Evolutionary conservation across 2,329 filamentous ascomycete species (phyloP).

Genomic region (Diaporthe sp.): DNA sequence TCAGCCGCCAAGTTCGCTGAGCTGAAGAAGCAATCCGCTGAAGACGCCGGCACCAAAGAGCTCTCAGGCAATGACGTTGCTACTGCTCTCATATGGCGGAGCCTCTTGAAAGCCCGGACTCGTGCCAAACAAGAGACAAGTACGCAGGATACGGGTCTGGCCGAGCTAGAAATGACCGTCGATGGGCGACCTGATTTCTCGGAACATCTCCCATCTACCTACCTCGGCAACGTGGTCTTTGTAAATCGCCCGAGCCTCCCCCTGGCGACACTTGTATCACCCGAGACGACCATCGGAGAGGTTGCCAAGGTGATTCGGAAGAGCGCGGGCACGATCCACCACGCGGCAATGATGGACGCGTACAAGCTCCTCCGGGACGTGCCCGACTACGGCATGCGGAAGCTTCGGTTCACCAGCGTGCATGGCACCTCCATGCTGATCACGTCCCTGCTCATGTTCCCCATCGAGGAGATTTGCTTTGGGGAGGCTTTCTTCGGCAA

Average conservation of each 20-base stretch:
- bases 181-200: conserved; percentile 41
- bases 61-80: conserved; percentile 41
- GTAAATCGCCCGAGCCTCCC: conserved; percentile 4
- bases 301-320: conserved; percentile 38
- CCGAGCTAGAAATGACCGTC: conserved; percentile 20
- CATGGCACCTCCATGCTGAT: conserved; percentile 35
- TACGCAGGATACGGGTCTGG: not conserved
- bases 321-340: not conserved
- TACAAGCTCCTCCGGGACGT: conserved; percentile 34
- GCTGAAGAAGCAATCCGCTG: conserved; percentile 3
- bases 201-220: conserved; percentile 25
- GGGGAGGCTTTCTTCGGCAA: conserved; percentile 39
- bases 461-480: conserved; percentile 28
- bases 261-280: conserved; percentile 16
- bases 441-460: conserved; percentile 35
- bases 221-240: conserved; percentile 42
- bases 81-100: conserved; percentile 42
- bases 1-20: conserved; percentile 23
- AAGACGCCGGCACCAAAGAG: not conserved
- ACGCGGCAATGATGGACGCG: conserved; percentile 30
- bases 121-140: not conserved
- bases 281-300: conserved; percentile 17
- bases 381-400: conserved; percentile 34
- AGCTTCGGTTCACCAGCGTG: not conserved
- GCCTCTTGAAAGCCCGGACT: conserved; percentile 33